Conservation (phyloP, 768 basidiomycete species). For the Boletus tomentosulus region DNA sequence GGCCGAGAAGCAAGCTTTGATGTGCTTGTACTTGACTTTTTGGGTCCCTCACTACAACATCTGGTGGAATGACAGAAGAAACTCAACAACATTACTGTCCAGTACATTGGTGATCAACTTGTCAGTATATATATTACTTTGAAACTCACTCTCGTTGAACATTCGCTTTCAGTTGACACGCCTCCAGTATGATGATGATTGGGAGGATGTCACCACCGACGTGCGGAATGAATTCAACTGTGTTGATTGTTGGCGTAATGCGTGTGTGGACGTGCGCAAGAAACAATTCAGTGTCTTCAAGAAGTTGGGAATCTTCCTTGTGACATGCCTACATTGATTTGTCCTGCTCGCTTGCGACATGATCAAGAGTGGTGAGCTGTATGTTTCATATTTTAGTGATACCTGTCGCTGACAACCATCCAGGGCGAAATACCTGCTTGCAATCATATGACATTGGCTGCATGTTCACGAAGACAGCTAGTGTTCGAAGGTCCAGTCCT, state of each 20-base stretch:
- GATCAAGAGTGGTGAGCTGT: conserved; percentile 3
- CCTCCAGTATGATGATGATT: neutral
- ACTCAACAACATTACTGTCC: no score
- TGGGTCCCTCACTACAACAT: no score
- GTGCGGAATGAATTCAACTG: neutral
- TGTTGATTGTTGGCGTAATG: neutral
- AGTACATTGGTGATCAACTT: no score
- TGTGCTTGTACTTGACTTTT: no score
- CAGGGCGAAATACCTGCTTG: conserved; percentile 1
- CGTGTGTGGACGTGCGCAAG: neutral
- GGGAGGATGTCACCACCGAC: neutral
- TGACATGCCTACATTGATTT: neutral
- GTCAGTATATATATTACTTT: no score
- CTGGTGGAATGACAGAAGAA: no score
- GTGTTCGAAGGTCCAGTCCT: no score
- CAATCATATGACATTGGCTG: neutral
- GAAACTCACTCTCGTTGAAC: no score
- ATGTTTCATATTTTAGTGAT: neutral
- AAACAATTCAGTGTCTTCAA: neutral
- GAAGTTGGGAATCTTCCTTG: neutral
- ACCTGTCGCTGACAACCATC: neutral
- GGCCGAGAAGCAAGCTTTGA: no score
- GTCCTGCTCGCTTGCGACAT: neutral
- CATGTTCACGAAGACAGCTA: no score
- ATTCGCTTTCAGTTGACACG: no score